Percentiles rank a stretch among this genome's conserved stretches.
Evolutionary conservation across 2,329 filamentous ascomycete species (phyloP).

Genomic region (Pseudogymnoascus sp.): DNA sequence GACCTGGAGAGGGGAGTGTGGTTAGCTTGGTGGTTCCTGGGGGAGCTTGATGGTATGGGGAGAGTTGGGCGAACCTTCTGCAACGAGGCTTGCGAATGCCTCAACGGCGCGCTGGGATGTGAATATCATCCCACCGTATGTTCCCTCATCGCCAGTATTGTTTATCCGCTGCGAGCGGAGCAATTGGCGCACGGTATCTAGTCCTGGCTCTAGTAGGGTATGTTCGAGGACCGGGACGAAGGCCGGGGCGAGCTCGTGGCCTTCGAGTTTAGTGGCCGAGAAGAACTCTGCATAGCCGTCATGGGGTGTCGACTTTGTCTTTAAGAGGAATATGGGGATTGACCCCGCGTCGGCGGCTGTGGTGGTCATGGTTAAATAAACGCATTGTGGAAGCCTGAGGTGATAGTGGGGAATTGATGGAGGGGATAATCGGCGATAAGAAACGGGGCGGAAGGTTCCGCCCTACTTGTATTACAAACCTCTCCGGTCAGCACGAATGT

Average conservation of each 20-base stretch:
- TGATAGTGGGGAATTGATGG: background rate
- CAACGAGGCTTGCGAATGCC: constrained; percentile 57
- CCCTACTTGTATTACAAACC: constrained; percentile 9
- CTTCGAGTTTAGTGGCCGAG: constrained; percentile 32
- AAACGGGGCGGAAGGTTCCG: constrained; percentile 10
- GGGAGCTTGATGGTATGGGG: background rate
- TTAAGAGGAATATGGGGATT: constrained; percentile 61
- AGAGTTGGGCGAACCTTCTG: constrained; percentile 29
- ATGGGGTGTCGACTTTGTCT: constrained; percentile 63
- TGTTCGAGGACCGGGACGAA: constrained; percentile 76
- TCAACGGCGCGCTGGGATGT: constrained; percentile 80
- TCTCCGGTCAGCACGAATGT: background rate
- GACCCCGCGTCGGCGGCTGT: constrained; percentile 13
- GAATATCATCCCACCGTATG: constrained; percentile 72
- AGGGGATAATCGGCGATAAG: constrained; percentile 27
- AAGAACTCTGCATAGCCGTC: constrained; percentile 69
- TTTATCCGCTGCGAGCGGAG: constrained; percentile 39
- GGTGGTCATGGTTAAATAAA: constrained; percentile 13
- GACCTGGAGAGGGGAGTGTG: background rate
- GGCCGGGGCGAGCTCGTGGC: constrained; percentile 46
- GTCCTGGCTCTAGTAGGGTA: constrained; percentile 50
- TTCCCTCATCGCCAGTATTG: constrained; percentile 22
- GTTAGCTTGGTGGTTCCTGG: background rate
- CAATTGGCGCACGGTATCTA: constrained; percentile 43
- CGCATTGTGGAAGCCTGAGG: background rate